Base-by-base conservation (phyloP, 352 stramenopile genomes). In the Phytopythium kandeliae region DNA sequence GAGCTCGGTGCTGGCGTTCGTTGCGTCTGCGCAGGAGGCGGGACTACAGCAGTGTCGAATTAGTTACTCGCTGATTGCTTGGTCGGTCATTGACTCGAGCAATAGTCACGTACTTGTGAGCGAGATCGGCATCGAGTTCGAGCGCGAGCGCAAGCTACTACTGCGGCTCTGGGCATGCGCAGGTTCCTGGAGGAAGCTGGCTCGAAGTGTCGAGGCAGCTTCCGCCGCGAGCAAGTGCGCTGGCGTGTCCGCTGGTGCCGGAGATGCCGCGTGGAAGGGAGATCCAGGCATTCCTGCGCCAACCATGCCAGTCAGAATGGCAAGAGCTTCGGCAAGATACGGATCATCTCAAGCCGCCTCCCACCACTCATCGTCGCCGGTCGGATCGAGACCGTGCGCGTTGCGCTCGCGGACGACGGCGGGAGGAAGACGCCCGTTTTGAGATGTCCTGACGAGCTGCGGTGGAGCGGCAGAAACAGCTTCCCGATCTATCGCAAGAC, bases 51-150 rank as follows among this genome's bases (percentile, higher is more conserved):
- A 35, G 12, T 21, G 33, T 45, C 22, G 34, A 4, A 21, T 31
- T 40, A 60, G 46, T 17, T n/a, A n/a, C n/a, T n/a, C n/a, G n/a
- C n/a, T n/a, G 33, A 31, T 5, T 40, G 28, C 9, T n/a, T 38
- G 48, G 1, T 19, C 25, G 19, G 11, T 16, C 9, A 48, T 12
- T n/a, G 17, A 34, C 17, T 26, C 13, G n/a, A 41, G 28, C 13
- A 17, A 25, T 48, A n/a, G 17, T 5, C 17, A 51, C 61, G 15
- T 59, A 58, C 62, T 48, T 15, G 66, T 59, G 42, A 73, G 69
- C 1, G 66, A 68, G 8, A 89, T 66, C 0, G 81, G 81, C 67
- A 90, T 85, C 31, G 81, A 92, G 43, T 92, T 90, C 26, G 81
- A 92, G 2, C 81, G 69, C 13, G 73, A 74, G 8, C 81, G 71